Conservation (phyloP, 176 grass and related monocot species). For the Zoysia pacifica region DNA sequence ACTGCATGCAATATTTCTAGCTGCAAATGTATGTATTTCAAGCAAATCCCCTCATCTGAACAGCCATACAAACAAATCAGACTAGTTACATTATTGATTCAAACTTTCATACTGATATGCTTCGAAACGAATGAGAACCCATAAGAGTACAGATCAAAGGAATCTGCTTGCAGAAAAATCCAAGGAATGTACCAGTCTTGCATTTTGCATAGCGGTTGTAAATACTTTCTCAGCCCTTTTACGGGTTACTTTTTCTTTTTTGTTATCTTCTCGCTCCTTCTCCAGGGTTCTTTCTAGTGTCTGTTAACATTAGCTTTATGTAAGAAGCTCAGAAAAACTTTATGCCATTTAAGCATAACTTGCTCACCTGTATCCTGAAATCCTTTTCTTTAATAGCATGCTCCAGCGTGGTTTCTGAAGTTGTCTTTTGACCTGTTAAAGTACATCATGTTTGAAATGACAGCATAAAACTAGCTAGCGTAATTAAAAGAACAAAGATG, state of each 20-base stretch:
- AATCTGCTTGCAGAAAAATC: constrained; percentile 12
- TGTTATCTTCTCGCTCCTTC: constrained; percentile 70
- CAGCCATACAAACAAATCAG: not conserved
- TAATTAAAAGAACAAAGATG: not conserved
- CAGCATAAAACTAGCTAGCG: not conserved
- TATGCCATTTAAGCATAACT: constrained; percentile 7
- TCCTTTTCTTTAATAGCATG: constrained; percentile 84
- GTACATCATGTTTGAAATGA: constrained; percentile 41
- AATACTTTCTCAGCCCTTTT: constrained; percentile 48
- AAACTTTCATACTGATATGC: not conserved
- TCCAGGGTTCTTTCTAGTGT: constrained; percentile 89
- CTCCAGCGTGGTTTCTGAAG: constrained; percentile 52
- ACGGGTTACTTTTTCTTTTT: constrained; percentile 58
- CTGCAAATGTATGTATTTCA: not conserved
- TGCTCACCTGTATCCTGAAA: constrained; percentile 85
- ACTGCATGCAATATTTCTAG: not conserved
- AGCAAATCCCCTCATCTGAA: not conserved
- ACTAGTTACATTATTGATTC: not conserved
- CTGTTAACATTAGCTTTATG: constrained; percentile 45
- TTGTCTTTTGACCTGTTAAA: constrained; percentile 70
- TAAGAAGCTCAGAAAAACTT: constrained; percentile 36
- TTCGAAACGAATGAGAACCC: not conserved
- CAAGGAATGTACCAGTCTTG: constrained; percentile 46
- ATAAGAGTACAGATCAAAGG: not conserved
- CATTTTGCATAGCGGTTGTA: constrained; percentile 19